Evolutionary conservation across 495 filamentous ascomycete species (phyloP).

Genomic region (Peziza echinospora): DNA sequence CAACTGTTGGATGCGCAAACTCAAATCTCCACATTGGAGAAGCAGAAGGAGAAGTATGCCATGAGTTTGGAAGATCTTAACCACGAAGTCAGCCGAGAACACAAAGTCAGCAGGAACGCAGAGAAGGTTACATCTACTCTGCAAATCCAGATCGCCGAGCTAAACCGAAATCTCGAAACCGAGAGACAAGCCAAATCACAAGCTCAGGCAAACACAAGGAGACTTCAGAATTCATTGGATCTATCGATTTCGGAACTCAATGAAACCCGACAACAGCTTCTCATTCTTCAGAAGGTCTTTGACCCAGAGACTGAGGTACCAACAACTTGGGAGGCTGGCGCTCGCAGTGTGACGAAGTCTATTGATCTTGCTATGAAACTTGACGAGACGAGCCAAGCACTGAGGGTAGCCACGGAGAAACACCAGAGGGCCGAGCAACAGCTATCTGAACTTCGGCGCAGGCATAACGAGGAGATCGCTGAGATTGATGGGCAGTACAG

Average conservation of each 20-base stretch:
- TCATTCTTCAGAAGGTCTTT: constrained; percentile 65
- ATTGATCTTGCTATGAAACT: constrained; percentile 69
- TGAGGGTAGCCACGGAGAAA: constrained; percentile 68
- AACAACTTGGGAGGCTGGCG: constrained; percentile 40
- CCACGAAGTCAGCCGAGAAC: constrained; percentile 77
- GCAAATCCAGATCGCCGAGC: constrained; percentile 67
- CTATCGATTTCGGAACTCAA: constrained; percentile 54
- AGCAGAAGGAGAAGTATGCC: constrained; percentile 86
- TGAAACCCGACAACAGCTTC: constrained; percentile 55
- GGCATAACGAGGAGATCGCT: constrained; percentile 48
- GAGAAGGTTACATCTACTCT: constrained; percentile 74
- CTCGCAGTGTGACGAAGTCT: constrained; percentile 29
- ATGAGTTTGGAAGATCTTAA: constrained; percentile 80
- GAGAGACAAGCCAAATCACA: constrained; percentile 71
- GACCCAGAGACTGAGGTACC: constrained; percentile 48
- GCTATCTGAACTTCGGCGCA: constrained; percentile 50
- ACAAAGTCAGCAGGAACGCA: constrained; percentile 73
- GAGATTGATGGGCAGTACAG: constrained; percentile 52
- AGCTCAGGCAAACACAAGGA: constrained; percentile 65
- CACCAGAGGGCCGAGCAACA: constrained; percentile 67
- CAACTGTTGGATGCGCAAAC: constrained; percentile 78
- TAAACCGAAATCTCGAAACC: constrained; percentile 71
- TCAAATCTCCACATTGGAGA: constrained; percentile 66
- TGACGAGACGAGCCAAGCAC: constrained; percentile 66
- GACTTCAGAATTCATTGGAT: constrained; percentile 57